Conservation (phyloP, 305 asterid genomes). For the Fraxinus ornus region DNA sequence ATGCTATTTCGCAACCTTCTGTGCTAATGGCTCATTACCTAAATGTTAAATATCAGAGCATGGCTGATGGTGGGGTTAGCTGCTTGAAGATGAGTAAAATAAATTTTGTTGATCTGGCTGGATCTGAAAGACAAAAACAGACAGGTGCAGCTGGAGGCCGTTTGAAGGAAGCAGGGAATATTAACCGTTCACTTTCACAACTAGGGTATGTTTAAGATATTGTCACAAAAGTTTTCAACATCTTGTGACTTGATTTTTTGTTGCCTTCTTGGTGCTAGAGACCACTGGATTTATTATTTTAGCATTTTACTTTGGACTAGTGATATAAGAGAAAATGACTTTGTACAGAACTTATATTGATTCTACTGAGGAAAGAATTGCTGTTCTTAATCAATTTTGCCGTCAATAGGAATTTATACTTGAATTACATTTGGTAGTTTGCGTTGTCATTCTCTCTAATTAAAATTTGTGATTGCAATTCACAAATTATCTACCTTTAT, state of each 20-base stretch:
- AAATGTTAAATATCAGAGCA: slow-evolving; percentile 50
- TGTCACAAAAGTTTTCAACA: not conserved
- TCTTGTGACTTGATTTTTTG: not conserved
- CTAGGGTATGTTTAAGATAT: slow-evolving; percentile 65
- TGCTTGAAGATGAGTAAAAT: slow-evolving; percentile 80
- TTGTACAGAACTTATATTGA: not conserved
- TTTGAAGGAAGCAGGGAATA: slow-evolving; percentile 97
- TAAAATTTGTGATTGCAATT: not conserved
- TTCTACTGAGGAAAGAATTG: slow-evolving; percentile 4
- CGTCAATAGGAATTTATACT: not conserved
- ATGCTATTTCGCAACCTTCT: slow-evolving; percentile 20
- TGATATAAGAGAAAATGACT: not conserved
- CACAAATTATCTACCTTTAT: not conserved
- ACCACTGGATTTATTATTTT: slow-evolving; percentile 2
- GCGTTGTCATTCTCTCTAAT: not conserved
- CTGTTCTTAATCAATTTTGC: slow-evolving; percentile 2
- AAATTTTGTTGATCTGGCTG: slow-evolving; percentile 98
- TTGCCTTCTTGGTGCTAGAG: not conserved
- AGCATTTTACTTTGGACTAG: not conserved
- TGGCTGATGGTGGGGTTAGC: slow-evolving; percentile 71
- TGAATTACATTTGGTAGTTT: not conserved
- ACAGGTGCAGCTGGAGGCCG: slow-evolving; percentile 99
- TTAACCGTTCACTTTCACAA: slow-evolving; percentile 96
- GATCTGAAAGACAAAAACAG: slow-evolving; percentile 97
- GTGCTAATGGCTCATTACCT: slow-evolving; percentile 18